These are phyloP conservation scores for Plectosphaerella plurivora DNA, from an alignment of 2,329 filamentous ascomycete genomes.

Conservation along the genomic window DNA sequence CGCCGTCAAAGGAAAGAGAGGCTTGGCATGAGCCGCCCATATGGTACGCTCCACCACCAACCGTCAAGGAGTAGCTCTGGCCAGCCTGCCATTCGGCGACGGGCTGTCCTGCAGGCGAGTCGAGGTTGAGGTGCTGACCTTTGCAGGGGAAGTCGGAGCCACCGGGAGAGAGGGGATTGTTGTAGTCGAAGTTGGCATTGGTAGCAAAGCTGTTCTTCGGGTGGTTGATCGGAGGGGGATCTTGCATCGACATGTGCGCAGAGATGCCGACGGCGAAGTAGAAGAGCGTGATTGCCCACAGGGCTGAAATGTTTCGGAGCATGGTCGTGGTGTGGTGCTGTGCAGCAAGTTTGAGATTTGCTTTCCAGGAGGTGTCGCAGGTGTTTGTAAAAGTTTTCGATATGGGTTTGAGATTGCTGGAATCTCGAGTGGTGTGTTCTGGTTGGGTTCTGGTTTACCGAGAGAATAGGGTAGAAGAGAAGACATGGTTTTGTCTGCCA, in stretches of 20 bases:
- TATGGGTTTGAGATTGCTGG: no score
- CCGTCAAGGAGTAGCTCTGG: conserved; percentile 43
- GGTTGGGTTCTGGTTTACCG: no score
- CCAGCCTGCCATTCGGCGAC: conserved; percentile 50
- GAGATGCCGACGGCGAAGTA: no score
- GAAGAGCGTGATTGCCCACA: no score
- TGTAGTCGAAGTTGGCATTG: conserved; percentile 50
- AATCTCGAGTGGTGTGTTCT: no score
- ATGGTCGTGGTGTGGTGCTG: no score
- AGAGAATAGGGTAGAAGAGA: no score
- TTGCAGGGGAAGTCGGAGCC: conserved; percentile 61
- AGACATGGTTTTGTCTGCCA: no score
- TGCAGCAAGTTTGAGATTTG: no score
- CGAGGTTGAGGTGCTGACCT: conserved; percentile 27
- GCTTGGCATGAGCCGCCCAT: conserved; percentile 61
- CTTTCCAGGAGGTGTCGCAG: no score
- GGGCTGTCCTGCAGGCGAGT: conserved; percentile 27
- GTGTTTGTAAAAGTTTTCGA: no score
- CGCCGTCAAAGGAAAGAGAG: conserved; percentile 57
- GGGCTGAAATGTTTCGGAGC: no score
- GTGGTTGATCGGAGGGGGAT: neutral
- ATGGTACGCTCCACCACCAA: conserved; percentile 50
- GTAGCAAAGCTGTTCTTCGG: conserved; percentile 14
- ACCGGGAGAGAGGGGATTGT: conserved; percentile 46
- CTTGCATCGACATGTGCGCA: neutral